Evolutionary conservation across 2,329 filamentous ascomycete genomes (phyloP).

Genomic region (Cadophora luteo-olivacea): DNA sequence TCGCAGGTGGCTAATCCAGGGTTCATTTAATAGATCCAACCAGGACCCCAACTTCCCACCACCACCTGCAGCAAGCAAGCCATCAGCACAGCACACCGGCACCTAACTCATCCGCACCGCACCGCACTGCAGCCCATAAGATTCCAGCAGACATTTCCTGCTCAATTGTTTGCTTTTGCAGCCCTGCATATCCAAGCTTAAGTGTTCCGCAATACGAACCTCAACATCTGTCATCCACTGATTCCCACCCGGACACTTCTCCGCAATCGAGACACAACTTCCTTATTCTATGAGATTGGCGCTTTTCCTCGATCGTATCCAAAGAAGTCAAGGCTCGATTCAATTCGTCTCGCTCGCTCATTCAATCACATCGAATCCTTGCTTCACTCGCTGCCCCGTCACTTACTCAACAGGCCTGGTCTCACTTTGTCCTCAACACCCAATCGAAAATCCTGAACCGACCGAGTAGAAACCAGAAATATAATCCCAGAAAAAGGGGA

Average conservation of each 20-base stretch:
- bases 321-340: not conserved
- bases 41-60: not conserved
- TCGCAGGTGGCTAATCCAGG: slow-evolving; percentile 13
- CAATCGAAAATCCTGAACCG: not conserved
- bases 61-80: slow-evolving; percentile 15
- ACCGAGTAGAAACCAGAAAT: not conserved
- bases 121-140: not conserved
- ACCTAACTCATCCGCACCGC: not conserved
- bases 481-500: not conserved
- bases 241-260: not conserved
- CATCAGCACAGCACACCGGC: slow-evolving; percentile 11
- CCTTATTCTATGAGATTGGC: not conserved
- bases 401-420: not conserved
- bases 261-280: slow-evolving; percentile 6
- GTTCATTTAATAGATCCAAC: slow-evolving; percentile 8
- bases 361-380: slow-evolving; percentile 8
- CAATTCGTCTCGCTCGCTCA: slow-evolving; percentile 1
- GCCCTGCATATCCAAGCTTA: slow-evolving; percentile 1
- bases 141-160: not conserved
- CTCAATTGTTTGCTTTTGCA: not conserved
- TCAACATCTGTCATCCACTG: not conserved
- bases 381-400: not conserved
- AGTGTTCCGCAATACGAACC: slow-evolving; percentile 5
- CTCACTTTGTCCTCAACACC: not conserved
- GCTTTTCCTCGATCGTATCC: not conserved